Evolutionary conservation across 2,329 filamentous ascomycete species (phyloP).

Genomic region (Fusarium devonianum): DNA sequence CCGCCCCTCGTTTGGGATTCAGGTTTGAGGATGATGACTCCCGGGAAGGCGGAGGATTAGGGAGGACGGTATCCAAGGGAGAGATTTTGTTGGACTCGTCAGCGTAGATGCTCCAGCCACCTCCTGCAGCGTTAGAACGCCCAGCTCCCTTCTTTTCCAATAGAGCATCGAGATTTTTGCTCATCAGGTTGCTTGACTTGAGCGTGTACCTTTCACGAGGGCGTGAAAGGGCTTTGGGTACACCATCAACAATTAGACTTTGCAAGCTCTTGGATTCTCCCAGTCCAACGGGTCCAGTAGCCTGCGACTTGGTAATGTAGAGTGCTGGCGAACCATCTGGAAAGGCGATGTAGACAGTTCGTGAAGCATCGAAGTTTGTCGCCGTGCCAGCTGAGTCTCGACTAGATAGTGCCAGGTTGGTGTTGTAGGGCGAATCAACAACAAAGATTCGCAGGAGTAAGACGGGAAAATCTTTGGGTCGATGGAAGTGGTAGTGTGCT

Average conservation of each 20-base stretch:
- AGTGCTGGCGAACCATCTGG: conserved; percentile 80
- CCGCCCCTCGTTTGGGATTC: conserved; percentile 40
- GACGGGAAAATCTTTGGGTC: conserved; percentile 72
- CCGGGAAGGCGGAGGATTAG: conserved; percentile 54
- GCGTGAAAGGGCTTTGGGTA: conserved; percentile 82
- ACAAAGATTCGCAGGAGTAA: conserved; percentile 81
- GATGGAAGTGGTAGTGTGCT: conserved; percentile 81
- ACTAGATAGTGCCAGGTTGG: conserved; percentile 55
- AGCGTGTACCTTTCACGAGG: conserved; percentile 76
- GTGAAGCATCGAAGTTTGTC: conserved; percentile 67
- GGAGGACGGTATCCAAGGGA: conserved; percentile 61
- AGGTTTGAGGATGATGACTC: conserved; percentile 42
- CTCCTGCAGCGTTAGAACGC: conserved; percentile 74
- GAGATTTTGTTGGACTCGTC: conserved; percentile 64
- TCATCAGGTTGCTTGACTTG: conserved; percentile 70
- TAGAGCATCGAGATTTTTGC: conserved; percentile 74
- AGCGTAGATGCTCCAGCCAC: conserved; percentile 82
- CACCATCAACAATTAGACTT: conserved; percentile 75
- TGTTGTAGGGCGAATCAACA: conserved; percentile 81
- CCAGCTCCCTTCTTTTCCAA: conserved; percentile 73
- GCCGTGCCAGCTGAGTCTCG: conserved; percentile 43
- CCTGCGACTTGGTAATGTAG: conserved; percentile 66
- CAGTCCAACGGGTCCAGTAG: conserved; percentile 50
- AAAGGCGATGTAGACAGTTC: conserved; percentile 81
- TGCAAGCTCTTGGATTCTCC: conserved; percentile 70